phyloP scores from a whole-genome alignment of 108 stramenopile species.

The Nitzschia putrida region DNA sequence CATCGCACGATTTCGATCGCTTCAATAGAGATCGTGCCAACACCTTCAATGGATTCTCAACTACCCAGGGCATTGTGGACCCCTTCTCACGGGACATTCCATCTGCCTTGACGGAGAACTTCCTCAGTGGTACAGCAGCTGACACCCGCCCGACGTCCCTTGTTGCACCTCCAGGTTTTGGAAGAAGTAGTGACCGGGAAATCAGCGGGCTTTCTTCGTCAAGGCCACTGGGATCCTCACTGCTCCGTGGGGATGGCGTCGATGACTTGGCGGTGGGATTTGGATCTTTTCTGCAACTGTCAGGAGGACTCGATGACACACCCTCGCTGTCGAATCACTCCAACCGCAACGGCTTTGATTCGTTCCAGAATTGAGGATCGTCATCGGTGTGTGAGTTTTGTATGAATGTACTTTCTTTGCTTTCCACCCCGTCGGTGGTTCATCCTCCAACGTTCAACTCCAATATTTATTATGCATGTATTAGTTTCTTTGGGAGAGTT shows the following conservation, averaged over 20 bases:
- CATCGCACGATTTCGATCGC: constrained; percentile 28
- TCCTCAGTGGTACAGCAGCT: neutral
- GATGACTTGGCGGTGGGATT: constrained; percentile 19
- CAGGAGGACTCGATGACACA: constrained; percentile 13
- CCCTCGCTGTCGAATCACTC: neutral
- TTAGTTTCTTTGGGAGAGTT: neutral
- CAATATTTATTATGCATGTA: constrained; percentile 10
- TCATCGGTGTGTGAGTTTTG: neutral
- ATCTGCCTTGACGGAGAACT: constrained; percentile 3
- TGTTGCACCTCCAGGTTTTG: constrained; percentile 18
- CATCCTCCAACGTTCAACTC: constrained; percentile 2
- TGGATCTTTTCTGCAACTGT: constrained; percentile 37
- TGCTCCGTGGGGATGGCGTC: neutral
- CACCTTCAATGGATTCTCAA: constrained; percentile 13
- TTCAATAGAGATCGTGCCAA: constrained; percentile 25
- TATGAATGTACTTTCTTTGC: constrained; percentile 9
- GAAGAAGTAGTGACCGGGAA: neutral
- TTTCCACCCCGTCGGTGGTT: constrained; percentile 12
- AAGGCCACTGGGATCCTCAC: neutral
- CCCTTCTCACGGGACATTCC: neutral
- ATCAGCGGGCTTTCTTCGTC: no score
- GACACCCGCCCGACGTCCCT: neutral
- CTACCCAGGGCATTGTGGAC: neutral
- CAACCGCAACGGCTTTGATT: neutral
- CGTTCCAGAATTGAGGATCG: constrained; percentile 5